A percentile compares a stretch with the other conserved stretches of the same genome.
These are phyloP conservation scores for Trichomonas tenax DNA, from an alignment of 208 protist species.

Conservation along the genomic window DNA sequence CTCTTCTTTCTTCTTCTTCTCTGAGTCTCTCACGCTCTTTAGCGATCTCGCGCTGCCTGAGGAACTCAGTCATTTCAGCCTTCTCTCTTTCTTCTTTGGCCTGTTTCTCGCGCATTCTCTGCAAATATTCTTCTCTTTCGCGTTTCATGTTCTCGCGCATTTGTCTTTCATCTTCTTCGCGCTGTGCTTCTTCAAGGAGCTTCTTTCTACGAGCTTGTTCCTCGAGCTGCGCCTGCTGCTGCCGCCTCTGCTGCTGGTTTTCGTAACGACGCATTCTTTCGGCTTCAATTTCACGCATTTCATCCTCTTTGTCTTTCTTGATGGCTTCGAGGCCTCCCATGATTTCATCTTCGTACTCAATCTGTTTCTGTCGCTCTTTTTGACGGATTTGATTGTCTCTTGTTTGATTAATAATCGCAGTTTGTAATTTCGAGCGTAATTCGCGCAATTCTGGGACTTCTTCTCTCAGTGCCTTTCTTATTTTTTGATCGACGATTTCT, in stretches of 20 bases:
- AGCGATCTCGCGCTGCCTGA: background rate
- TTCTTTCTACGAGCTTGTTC: background rate
- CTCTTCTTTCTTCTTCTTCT: constrained; percentile 4
- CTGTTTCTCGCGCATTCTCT: background rate
- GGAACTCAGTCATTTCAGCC: background rate
- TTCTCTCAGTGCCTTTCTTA: background rate
- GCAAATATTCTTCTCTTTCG: background rate
- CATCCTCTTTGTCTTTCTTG: background rate
- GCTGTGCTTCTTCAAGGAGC: background rate
- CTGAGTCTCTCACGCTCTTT: background rate
- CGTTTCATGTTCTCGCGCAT: background rate
- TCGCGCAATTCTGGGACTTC: background rate
- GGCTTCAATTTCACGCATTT: background rate
- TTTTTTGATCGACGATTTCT: background rate
- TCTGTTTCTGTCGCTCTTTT: background rate
- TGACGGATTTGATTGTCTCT: background rate
- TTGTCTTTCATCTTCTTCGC: background rate
- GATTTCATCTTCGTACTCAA: background rate
- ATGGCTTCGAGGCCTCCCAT: background rate
- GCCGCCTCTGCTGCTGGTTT: background rate
- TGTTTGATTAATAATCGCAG: background rate
- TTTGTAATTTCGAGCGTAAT: background rate
- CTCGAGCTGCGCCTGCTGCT: background rate
- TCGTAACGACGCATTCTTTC: background rate
- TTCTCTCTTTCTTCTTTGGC: background rate